A percentile compares a stretch with the other conserved stretches of the same genome.
phyloP scores from a whole-genome alignment of 306 rosid species.

The Corylus americana region DNA sequence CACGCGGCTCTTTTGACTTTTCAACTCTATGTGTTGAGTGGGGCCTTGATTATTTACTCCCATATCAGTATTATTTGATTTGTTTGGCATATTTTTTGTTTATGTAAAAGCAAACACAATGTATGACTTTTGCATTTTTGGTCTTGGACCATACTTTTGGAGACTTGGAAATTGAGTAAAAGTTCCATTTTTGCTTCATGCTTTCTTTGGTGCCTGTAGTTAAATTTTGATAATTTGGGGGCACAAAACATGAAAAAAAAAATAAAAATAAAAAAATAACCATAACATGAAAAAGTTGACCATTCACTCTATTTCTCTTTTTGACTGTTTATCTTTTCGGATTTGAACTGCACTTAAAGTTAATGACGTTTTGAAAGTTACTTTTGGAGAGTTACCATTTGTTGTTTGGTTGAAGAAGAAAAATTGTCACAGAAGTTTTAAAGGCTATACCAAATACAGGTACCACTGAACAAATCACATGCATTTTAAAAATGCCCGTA shows the following conservation, averaged over 20 bases:
- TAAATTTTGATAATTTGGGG: not conserved
- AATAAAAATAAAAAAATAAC: too few species aligned
- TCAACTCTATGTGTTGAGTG: too few species aligned
- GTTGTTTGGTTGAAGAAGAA: not conserved
- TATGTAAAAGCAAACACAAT: not conserved
- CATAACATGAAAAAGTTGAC: too few species aligned
- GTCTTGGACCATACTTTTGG: not conserved
- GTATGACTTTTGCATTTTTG: not conserved
- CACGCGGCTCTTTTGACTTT: too few species aligned
- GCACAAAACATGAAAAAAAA: not conserved
- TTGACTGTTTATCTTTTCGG: not conserved
- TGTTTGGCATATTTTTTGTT: not conserved
- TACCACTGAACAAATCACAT: not conserved
- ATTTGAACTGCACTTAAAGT: not conserved
- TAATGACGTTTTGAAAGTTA: constrained; percentile 1
- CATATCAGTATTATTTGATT: not conserved
- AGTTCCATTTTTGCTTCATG: not conserved
- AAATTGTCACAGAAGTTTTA: not conserved
- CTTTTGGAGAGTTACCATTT: not conserved
- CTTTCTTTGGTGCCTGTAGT: not conserved
- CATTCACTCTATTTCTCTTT: constrained; percentile 1
- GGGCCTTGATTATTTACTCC: too few species aligned
- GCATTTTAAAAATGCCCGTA: too few species aligned
- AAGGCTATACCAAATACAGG: not conserved
- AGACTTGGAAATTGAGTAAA: not conserved